These are phyloP conservation scores for Cytospora piceicola DNA, from an alignment of 2,329 filamentous ascomycete species.

Conservation along the genomic window DNA sequence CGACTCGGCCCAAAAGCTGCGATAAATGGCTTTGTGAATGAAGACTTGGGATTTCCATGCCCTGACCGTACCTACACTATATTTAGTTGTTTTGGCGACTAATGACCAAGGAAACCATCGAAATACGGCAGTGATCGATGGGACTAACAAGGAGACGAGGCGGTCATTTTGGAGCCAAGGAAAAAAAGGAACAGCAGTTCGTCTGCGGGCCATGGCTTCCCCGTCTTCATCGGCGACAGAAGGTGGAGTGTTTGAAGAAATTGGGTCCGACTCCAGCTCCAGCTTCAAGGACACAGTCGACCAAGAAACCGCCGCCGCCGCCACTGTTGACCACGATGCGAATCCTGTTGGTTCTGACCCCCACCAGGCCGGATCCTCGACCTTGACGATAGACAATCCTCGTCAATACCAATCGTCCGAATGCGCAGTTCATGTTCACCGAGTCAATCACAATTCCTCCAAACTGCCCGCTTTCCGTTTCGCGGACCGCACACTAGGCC, in stretches of 20 bases:
- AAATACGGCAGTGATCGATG: conserved; percentile 2
- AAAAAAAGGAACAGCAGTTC: conserved; percentile 14
- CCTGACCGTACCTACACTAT: not conserved
- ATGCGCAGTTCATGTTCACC: conserved; percentile 47
- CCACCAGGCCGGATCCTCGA: not conserved
- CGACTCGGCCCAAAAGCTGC: not conserved
- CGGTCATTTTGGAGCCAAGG: conserved; percentile 14
- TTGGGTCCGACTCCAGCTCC: conserved; percentile 15
- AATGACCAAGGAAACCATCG: not conserved
- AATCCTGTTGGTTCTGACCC: conserved; percentile 4
- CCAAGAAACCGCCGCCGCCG: conserved; percentile 22
- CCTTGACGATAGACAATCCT: not conserved
- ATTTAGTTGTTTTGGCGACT: not conserved
- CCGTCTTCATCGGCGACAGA: conserved; percentile 2
- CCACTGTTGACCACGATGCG: conserved; percentile 12
- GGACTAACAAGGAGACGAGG: conserved; percentile 15
- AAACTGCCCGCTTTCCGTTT: conserved; percentile 61
- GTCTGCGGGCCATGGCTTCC: conserved; percentile 23
- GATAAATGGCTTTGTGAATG: not conserved
- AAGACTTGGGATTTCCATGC: not conserved
- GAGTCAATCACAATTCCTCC: conserved; percentile 58
- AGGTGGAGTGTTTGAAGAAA: conserved; percentile 21
- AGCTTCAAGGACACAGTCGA: conserved; percentile 17
- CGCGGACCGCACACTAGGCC: conserved; percentile 43
- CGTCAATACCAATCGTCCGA: conserved; percentile 2